phyloP scores from a whole-genome alignment of 805 yeast species.

The Hanseniaspora jakobsenii region DNA sequence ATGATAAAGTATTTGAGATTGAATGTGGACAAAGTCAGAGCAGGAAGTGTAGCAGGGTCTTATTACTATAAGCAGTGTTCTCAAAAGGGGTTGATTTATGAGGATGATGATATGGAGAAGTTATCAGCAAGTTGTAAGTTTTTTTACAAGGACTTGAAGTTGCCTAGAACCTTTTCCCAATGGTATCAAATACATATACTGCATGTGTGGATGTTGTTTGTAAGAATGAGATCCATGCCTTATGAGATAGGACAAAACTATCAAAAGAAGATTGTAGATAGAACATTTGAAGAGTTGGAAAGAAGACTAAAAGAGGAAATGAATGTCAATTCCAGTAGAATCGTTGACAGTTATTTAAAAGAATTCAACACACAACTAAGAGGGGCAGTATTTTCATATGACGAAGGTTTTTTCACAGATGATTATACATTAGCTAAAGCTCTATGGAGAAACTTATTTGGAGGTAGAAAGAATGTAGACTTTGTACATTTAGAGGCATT shows the following conservation, averaged over 20 bases:
- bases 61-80: constrained; percentile 78
- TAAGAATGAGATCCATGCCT: constrained; percentile 94
- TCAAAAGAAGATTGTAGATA: constrained; percentile 83
- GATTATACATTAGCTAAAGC: constrained; percentile 71
- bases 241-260: constrained; percentile 76
- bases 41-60: constrained; percentile 91
- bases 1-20: constrained; percentile 49
- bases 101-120: constrained; percentile 64
- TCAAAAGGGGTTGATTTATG: constrained; percentile 65
- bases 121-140: constrained; percentile 63
- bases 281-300: constrained; percentile 84
- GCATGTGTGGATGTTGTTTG: constrained; percentile 88
- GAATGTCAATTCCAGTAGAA: constrained; percentile 67
- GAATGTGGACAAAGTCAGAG: constrained; percentile 84
- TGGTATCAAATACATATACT: constrained; percentile 88
- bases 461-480: constrained; percentile 71
- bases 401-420: constrained; percentile 75
- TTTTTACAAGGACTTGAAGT: constrained; percentile 69
- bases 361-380: constrained; percentile 83
- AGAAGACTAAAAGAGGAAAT: constrained; percentile 72
- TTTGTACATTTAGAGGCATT: constrained; percentile 73
- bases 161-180: constrained; percentile 83
- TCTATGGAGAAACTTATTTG: constrained; percentile 82
- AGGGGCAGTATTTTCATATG: constrained; percentile 82
- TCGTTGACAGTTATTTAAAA: constrained; percentile 74